Percentiles rank a stretch among this genome's conserved stretches.
Conservation (phyloP, 129 eudicot species). For the Flaveria bidentis region DNA sequence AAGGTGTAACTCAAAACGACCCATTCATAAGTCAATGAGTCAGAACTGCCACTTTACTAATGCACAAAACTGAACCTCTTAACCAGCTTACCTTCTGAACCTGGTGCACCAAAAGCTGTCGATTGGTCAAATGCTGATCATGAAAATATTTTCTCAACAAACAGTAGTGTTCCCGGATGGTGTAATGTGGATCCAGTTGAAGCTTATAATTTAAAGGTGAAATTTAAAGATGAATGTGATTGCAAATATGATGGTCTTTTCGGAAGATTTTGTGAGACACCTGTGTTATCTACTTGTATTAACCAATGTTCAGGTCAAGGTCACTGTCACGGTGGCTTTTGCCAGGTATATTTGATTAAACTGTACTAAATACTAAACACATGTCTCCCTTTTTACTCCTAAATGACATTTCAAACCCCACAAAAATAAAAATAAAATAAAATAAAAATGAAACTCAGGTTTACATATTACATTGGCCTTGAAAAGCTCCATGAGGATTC, state of each 20-base stretch:
- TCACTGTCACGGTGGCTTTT: conserved; percentile 86
- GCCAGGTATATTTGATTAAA: conserved; percentile 57
- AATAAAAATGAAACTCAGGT: not conserved
- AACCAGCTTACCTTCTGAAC: conserved; percentile 61
- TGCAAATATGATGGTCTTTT: conserved; percentile 91
- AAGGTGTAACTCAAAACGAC: not conserved
- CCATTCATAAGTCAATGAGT: not conserved
- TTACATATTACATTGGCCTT: not conserved
- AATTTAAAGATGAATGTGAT: conserved; percentile 83
- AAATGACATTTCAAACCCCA: too few relatives aligned
- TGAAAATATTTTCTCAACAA: conserved; percentile 70
- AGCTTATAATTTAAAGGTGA: conserved; percentile 57
- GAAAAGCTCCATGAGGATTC: not conserved
- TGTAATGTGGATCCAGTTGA: conserved; percentile 86
- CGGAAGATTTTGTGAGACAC: conserved; percentile 76
- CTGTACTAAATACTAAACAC: not conserved
- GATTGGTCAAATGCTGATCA: conserved; percentile 74
- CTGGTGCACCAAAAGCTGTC: conserved; percentile 48
- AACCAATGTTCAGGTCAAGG: conserved; percentile 94
- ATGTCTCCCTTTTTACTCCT: too few relatives aligned
- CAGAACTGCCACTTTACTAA: not conserved
- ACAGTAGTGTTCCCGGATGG: conserved; percentile 71
- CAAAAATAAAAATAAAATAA: too few relatives aligned
- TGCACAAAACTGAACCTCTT: not conserved
- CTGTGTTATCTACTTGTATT: conserved; percentile 68